Conservation (phyloP, 208 protist species). For the Wallacemonas sp. region DNA sequence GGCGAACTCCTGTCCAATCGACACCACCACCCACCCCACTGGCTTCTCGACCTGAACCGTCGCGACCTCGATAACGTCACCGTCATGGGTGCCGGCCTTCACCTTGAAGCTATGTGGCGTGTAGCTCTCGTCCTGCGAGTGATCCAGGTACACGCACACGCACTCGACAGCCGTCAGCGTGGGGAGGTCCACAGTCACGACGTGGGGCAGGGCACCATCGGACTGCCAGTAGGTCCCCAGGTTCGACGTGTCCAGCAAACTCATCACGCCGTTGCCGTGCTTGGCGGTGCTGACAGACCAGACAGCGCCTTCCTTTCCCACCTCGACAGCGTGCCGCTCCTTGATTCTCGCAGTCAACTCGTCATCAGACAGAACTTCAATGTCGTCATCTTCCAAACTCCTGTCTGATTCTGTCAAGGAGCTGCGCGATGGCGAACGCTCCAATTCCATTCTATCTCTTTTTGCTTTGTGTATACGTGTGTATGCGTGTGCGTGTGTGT, state of each 20-base stretch:
- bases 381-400: slow-evolving; percentile 9
- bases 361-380: slow-evolving; percentile 19
- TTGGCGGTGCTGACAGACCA: slow-evolving; percentile 89
- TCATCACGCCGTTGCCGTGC: slow-evolving; percentile 81
- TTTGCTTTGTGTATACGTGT: too few species aligned
- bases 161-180: slow-evolving; percentile 48
- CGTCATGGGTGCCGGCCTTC: slow-evolving; percentile 59
- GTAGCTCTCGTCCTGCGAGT: slow-evolving; percentile 85
- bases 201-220: slow-evolving; percentile 82
- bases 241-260: slow-evolving; percentile 55
- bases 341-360: slow-evolving; percentile 25
- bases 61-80: slow-evolving; percentile 70
- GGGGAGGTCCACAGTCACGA: slow-evolving; percentile 64
- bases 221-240: slow-evolving; percentile 86
- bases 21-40: slow-evolving; percentile 67
- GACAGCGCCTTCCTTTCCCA: slow-evolving; percentile 39
- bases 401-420: neutral
- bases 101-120: slow-evolving; percentile 69
- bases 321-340: slow-evolving; percentile 23
- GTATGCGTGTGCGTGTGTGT: too few species aligned
- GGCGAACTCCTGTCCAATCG: slow-evolving; percentile 21
- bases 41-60: slow-evolving; percentile 36
- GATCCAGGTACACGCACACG: slow-evolving; percentile 71
- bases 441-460: slow-evolving; percentile 2
- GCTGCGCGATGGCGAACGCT: neutral